Conservation (phyloP, 2,329 filamentous ascomycete species). For the Trichoderma lentiforme region DNA sequence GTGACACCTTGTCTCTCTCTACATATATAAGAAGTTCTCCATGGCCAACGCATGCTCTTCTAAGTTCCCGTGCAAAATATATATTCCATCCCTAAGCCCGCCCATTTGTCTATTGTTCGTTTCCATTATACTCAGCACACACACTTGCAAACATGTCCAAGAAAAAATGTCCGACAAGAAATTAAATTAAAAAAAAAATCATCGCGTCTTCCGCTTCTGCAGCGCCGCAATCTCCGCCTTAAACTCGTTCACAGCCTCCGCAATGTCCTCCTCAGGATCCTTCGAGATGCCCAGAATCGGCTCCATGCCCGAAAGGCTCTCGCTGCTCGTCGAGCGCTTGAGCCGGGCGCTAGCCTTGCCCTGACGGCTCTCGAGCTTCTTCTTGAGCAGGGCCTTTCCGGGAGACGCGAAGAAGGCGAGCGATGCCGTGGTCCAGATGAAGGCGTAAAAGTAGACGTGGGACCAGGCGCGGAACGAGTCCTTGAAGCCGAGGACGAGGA, state of each 20-base stretch:
- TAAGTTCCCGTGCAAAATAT: not conserved
- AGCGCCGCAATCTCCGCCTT: slow-evolving; percentile 57
- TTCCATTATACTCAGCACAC: not conserved
- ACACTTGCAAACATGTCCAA: not conserved
- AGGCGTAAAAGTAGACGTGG: slow-evolving; percentile 83
- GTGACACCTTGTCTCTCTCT: not conserved
- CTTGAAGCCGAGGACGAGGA: slow-evolving; percentile 73
- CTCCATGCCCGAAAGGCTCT: slow-evolving; percentile 53
- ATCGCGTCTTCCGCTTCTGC: slow-evolving; percentile 21
- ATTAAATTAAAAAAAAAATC: not conserved
- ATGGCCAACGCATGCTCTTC: not conserved
- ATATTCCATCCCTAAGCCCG: not conserved
- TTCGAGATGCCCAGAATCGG: slow-evolving; percentile 75
- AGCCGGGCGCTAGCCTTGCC: slow-evolving; percentile 45
- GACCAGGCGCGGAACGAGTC: slow-evolving; percentile 74
- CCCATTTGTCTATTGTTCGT: not conserved
- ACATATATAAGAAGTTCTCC: not conserved
- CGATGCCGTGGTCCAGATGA: slow-evolving; percentile 62
- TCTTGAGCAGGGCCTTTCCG: slow-evolving; percentile 59
- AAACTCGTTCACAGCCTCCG: slow-evolving; percentile 74
- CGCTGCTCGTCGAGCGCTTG: slow-evolving; percentile 52
- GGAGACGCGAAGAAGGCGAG: slow-evolving; percentile 79
- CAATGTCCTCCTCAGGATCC: slow-evolving; percentile 71
- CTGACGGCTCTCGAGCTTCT: slow-evolving; percentile 57
- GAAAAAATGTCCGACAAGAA: not conserved